These are phyloP conservation scores for Astragalus membranaceus DNA, from an alignment of 306 rosid species.

Conservation along the genomic window DNA sequence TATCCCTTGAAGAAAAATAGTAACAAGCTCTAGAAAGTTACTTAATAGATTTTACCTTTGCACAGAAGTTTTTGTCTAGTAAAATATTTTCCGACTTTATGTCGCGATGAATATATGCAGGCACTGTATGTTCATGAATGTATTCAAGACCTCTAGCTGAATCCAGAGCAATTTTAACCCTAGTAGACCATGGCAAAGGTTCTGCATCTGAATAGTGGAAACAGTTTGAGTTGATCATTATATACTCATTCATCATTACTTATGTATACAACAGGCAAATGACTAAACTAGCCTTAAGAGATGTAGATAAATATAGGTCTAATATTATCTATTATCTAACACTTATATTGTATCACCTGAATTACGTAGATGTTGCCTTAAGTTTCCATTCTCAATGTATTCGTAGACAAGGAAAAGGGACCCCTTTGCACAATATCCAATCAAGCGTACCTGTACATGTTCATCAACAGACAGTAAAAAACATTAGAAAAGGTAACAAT, in stretches of 20 bases:
- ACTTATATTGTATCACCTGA: slow-evolving; percentile 41
- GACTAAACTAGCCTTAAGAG: too few species aligned
- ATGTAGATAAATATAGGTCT: too few species aligned
- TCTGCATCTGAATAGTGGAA: too few species aligned
- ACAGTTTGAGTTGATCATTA: too few species aligned
- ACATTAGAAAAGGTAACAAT: not conserved
- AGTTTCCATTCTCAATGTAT: slow-evolving; percentile 81
- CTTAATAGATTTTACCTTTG: slow-evolving; percentile 46
- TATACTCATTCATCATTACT: too few species aligned
- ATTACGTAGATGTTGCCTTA: slow-evolving; percentile 65
- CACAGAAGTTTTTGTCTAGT: slow-evolving; percentile 64
- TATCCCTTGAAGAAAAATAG: not conserved
- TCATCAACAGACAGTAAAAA: not conserved
- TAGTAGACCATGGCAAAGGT: slow-evolving; percentile 66
- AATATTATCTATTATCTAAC: too few species aligned
- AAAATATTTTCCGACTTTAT: slow-evolving; percentile 87
- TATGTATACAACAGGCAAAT: too few species aligned
- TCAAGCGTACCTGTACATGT: slow-evolving; percentile 74
- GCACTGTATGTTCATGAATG: slow-evolving; percentile 87
- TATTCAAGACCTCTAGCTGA: slow-evolving; percentile 93
- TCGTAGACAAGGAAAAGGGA: slow-evolving; percentile 88
- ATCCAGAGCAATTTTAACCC: slow-evolving; percentile 90
- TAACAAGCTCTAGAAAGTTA: not conserved
- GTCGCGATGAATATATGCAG: slow-evolving; percentile 87
- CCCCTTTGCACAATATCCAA: slow-evolving; percentile 73